phyloP scores from a whole-genome alignment of 2,329 filamentous ascomycete species.

The Exophiala aquamarina region DNA sequence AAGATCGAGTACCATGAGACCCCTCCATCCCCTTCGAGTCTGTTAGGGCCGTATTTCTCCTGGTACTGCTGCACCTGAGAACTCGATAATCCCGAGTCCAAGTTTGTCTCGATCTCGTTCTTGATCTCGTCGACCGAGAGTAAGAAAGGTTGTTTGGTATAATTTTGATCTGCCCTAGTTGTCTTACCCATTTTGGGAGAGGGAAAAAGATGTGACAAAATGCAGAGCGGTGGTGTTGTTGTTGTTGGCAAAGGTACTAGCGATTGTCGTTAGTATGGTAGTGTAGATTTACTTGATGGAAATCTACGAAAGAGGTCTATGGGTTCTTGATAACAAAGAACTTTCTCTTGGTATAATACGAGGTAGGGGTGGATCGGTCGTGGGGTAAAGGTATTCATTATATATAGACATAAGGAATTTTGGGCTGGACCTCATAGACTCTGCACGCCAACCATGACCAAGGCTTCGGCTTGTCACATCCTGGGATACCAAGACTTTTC shows the following conservation, averaged over 20 bases:
- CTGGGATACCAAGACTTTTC: too few relatives aligned
- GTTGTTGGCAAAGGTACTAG: too few relatives aligned
- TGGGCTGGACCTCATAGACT: too few relatives aligned
- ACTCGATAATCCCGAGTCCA: constrained; percentile 48
- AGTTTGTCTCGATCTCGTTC: constrained; percentile 46
- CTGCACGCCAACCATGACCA: too few relatives aligned
- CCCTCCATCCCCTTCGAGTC: constrained; percentile 47
- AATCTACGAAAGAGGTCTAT: constrained; percentile 11
- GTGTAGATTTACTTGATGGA: constrained; percentile 11
- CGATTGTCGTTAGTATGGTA: not conserved
- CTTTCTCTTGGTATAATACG: too few relatives aligned
- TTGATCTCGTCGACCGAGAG: constrained; percentile 39
- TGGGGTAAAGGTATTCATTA: too few relatives aligned
- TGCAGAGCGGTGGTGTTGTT: too few relatives aligned
- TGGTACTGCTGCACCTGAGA: constrained; percentile 45
- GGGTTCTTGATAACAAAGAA: too few relatives aligned
- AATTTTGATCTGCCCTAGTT: constrained; percentile 28
- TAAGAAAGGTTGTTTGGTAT: constrained; percentile 36
- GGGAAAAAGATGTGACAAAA: not conserved
- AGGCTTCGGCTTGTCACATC: too few relatives aligned
- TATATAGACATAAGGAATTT: too few relatives aligned
- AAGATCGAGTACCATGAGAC: constrained; percentile 51
- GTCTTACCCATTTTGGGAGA: constrained; percentile 23
- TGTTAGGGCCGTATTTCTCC: constrained; percentile 51
- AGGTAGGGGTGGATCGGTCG: too few relatives aligned